These are phyloP conservation scores for Lindgomyces ingoldianus DNA, from an alignment of 495 filamentous ascomycete species.

Conservation along the genomic window DNA sequence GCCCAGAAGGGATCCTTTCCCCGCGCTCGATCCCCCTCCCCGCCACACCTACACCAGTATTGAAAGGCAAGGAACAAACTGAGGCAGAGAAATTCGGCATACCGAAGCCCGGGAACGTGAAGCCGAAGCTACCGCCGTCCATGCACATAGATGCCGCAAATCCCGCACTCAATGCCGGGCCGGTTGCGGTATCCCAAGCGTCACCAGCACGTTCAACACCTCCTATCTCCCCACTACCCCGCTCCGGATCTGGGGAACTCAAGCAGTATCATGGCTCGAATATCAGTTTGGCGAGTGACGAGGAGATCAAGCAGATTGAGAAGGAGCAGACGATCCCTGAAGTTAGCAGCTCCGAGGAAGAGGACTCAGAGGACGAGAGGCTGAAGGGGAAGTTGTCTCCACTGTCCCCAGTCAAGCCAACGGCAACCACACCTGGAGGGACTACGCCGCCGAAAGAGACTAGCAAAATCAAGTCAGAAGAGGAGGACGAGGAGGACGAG, in stretches of 20 bases:
- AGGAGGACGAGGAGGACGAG: neutral
- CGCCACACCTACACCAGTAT: neutral
- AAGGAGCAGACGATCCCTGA: slow-evolving; percentile 30
- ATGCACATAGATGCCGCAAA: slow-evolving; percentile 25
- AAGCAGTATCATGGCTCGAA: slow-evolving; percentile 30
- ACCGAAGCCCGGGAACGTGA: slow-evolving; percentile 10
- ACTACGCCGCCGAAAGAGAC: slow-evolving; percentile 39
- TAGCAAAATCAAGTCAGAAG: slow-evolving; percentile 8
- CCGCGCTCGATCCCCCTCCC: slow-evolving; percentile 27
- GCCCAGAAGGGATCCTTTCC: slow-evolving; percentile 20
- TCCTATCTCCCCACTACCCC: too few species aligned
- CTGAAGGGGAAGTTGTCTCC: neutral
- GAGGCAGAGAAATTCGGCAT: neutral
- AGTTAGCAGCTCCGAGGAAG: slow-evolving; percentile 33
- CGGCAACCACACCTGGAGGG: slow-evolving; percentile 11
- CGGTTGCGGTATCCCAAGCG: slow-evolving; percentile 3
- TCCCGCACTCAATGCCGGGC: slow-evolving; percentile 14
- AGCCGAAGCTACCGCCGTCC: slow-evolving; percentile 13
- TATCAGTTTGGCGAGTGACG: slow-evolving; percentile 28
- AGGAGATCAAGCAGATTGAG: slow-evolving; percentile 39
- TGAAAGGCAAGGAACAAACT: neutral
- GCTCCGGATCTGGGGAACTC: too few species aligned
- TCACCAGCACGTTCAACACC: neutral
- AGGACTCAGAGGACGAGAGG: slow-evolving; percentile 38
- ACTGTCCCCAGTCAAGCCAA: neutral